Evolutionary conservation across 352 stramenopile genomes (phyloP), one percentile per base, ranked within the genome.

Genomic region (Phytophthora chlamydospora): DNA sequence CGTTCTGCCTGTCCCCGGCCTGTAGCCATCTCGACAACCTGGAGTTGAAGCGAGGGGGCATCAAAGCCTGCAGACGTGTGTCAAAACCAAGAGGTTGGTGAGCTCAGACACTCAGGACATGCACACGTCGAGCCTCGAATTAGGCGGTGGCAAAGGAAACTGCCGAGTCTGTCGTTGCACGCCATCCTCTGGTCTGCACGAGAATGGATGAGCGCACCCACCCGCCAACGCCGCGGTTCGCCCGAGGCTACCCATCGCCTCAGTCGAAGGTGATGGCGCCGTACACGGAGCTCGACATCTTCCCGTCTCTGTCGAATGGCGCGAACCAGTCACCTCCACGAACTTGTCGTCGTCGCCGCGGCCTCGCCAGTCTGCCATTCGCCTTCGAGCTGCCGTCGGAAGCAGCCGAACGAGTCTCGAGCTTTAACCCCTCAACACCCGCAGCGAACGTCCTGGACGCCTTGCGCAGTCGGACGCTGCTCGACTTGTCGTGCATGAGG

Each of bases 401-500:
- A 45, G 56, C 40, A 19, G 35, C 45, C 35, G 58, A 59, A 36
- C 13, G 10, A 31, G 17, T 9, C 7, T 29, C 51, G 2, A 31
- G 24, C 31, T 55, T 58, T 27, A 48, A n/a, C 16, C 29, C 48
- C 4, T 27, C 35, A 44, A 19, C 13, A 17, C 27, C 42, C 4
- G 51, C 64, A 32, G 38, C 46, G 2, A 47, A 44, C 21, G 74
- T 86, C 10, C 55, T 86, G 13, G 59, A 67, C 8, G 58, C 57
- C 3, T 51, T 86, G 6, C 74, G 76, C 6, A 68, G 58, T 14
- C 72, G 58, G 32, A 80, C 76, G 13, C 58, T 86, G 35, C 53
- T 86, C 6, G 76, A 86, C 39, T 80, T 83, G 43, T 58, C 43
- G 4, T 86, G 76, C 52, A 86, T 86, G 76, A 56, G 76, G 34